Base-by-base conservation (phyloP, 805 yeast genomes). In the Maudiozyma saulgeensis region DNA sequence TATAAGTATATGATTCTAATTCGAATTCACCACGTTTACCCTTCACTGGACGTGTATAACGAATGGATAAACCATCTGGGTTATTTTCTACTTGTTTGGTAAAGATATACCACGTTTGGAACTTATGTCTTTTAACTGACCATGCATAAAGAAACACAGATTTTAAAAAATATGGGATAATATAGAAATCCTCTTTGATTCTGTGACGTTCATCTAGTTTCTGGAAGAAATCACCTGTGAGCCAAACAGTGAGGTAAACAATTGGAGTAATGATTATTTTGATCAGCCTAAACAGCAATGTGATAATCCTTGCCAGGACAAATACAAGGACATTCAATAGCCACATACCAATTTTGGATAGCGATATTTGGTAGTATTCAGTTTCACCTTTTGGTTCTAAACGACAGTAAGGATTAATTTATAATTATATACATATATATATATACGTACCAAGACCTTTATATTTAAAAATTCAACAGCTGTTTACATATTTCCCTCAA, bases 61-160 rank as follows among this genome's bases (percentile, higher is more conserved):
- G 70, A n/a, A 90, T 61, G 1, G 91, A 95, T 16, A 66, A 59
- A 38, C 72, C 72, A 53, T 79, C 39, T 4, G 84, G 80, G 53
- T 76, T 58, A 48, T 67, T 63, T 25, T 59, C 49, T 3, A 75
- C 89, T n/a, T 76, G 66, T 26, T 67, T 54, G 56, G 84, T 95
- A 56, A 88, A 79, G 16, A 68, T 55, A 62, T 86, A 82, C 89
- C 93, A 88, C 57, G 76, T 75, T 56, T 82, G 81, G 47, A 82
- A 62, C 43, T 55, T 62, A 26, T 60, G 62, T 25, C 55, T 61
- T 38, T 50, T 56, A 9, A 62, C 58, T 8, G 57, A 47, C 47
- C 57, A 46, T 31, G 58, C 63, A 55, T 74, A 81, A 2, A 72
- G 72, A 12, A 71, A 49, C 4, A 75, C 75, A 32, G 65, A 61